Conservation (phyloP, 495 filamentous ascomycete species). For the Amorphotheca resinae region DNA sequence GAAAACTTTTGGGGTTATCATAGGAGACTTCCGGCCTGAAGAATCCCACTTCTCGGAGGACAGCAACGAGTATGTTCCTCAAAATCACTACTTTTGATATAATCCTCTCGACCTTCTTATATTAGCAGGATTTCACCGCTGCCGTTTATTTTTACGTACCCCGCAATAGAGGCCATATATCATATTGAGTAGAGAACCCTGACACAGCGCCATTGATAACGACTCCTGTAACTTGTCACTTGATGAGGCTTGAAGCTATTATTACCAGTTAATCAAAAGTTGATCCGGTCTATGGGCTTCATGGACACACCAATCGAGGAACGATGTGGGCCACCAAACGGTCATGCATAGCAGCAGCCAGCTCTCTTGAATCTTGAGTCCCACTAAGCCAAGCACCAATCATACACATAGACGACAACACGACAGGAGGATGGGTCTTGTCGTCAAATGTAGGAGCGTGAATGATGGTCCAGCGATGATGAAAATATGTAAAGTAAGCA, state of each 20-base stretch:
- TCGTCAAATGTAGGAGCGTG: constrained; percentile 10
- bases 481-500: constrained; percentile 11
- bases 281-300: too few species aligned
- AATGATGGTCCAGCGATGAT: constrained; percentile 16
- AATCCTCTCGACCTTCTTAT: constrained; percentile 3
- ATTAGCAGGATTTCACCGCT: background rate
- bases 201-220: constrained; percentile 3
- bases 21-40: constrained; percentile 12
- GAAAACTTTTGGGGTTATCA: constrained; percentile 16
- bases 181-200: constrained; percentile 13
- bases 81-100: constrained; percentile 7
- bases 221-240: constrained; percentile 7
- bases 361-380: constrained; percentile 5
- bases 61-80: constrained; percentile 8
- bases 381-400: constrained; percentile 17
- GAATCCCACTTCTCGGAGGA: constrained; percentile 16
- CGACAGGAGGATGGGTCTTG: background rate
- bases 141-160: constrained; percentile 2
- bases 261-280: background rate
- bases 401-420: constrained; percentile 13
- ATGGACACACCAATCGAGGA: constrained; percentile 6
- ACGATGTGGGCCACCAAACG: constrained; percentile 1
- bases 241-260: constrained; percentile 6
- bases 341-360: constrained; percentile 7
- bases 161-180: constrained; percentile 16